Evolutionary conservation across 78 protist species (phyloP).

Genomic region (Isochrysis galbana): DNA sequence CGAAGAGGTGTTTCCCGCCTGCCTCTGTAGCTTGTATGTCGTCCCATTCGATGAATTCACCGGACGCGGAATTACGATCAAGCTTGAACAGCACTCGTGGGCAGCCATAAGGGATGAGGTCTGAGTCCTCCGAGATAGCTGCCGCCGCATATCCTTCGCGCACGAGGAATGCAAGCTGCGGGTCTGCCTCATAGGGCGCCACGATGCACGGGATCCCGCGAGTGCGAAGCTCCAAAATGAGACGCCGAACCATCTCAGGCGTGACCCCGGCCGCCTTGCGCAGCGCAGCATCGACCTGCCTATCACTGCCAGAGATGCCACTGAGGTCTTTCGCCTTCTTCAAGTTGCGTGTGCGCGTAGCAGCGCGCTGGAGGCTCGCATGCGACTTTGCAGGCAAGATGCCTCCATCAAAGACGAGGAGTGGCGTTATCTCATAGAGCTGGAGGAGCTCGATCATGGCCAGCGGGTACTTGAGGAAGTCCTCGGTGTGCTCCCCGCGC

Average conservation of each 20-base stretch:
- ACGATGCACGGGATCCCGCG: conserved; percentile 73
- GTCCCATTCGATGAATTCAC: neutral
- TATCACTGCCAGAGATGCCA: conserved; percentile 41
- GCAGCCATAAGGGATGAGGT: conserved; percentile 87
- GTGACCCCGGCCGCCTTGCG: conserved; percentile 75
- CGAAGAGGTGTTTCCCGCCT: neutral
- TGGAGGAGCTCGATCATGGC: conserved; percentile 58
- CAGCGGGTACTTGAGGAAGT: conserved; percentile 51
- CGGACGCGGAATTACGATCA: neutral
- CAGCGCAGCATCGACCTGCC: conserved; percentile 66
- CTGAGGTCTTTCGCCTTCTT: neutral
- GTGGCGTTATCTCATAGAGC: conserved; percentile 66
- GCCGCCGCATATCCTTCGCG: neutral
- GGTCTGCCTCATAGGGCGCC: conserved; percentile 99
- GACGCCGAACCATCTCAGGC: conserved; percentile 69
- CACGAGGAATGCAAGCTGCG: conserved; percentile 93
- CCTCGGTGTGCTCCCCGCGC: conserved; percentile 56
- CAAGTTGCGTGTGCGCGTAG: neutral
- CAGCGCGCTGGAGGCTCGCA: neutral
- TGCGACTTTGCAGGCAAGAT: conserved; percentile 73
- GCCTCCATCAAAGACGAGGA: conserved; percentile 89
- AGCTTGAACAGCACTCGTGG: conserved; percentile 6
- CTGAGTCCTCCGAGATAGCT: conserved; percentile 95
- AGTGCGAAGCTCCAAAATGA: conserved; percentile 54
- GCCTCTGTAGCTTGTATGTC: neutral